Evolutionary conservation across 441 rosid species (phyloP).

Genomic region (Gossypium trilobum): DNA sequence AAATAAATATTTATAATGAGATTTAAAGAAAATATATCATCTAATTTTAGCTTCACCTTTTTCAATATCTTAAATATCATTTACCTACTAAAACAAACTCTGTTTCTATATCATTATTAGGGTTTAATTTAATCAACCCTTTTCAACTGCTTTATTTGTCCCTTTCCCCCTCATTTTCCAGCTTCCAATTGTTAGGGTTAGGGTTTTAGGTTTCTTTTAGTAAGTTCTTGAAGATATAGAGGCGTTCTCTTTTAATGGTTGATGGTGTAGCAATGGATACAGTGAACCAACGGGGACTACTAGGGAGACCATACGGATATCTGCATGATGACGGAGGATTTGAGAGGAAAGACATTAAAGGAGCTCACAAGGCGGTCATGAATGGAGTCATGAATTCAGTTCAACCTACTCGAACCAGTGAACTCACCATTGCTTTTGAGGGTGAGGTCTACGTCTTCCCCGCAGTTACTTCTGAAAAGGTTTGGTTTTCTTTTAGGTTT

Average conservation of each 20-base stretch:
- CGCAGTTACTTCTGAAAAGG: constrained; percentile 36
- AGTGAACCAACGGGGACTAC: constrained; percentile 21
- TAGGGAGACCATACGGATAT: constrained; percentile 15
- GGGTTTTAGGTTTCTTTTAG: constrained; percentile 14
- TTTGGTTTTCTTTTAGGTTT: neutral
- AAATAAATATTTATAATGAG: no score
- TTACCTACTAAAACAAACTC: neutral
- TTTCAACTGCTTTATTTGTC: neutral
- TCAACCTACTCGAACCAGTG: constrained; percentile 28
- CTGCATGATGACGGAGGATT: neutral
- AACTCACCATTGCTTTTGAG: constrained; percentile 38
- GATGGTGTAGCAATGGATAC: constrained; percentile 23
- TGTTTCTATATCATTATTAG: neutral
- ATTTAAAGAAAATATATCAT: neutral
- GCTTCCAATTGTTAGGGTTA: constrained; percentile 2
- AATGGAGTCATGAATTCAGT: constrained; percentile 10
- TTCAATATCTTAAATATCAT: neutral
- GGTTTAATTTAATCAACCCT: neutral
- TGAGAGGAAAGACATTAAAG: neutral
- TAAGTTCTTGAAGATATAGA: neutral
- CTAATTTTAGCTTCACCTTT: neutral
- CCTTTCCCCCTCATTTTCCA: neutral
- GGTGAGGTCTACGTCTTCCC: constrained; percentile 47
- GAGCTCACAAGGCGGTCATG: neutral
- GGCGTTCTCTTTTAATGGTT: neutral